Evolutionary conservation across 1,284 basidiomycete species (phyloP).

Genomic region (Mrakiaceae sp.): DNA sequence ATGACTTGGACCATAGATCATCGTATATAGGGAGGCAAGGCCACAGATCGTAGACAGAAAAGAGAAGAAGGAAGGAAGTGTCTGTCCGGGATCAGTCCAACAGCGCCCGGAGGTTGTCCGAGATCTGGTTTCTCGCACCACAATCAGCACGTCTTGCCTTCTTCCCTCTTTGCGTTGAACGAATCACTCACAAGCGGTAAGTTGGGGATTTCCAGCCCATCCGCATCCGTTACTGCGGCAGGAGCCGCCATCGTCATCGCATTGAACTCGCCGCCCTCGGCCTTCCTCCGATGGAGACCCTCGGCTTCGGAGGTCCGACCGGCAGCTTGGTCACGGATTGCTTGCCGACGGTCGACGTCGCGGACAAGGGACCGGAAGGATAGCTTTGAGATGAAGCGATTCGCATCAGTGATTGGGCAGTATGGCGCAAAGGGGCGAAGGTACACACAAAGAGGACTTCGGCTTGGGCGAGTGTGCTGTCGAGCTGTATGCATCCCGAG

Average conservation of each 20-base stretch:
- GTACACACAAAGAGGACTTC: constrained; percentile 63
- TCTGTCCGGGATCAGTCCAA: not conserved
- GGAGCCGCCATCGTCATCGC: constrained; percentile 14
- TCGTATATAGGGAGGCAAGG: too few relatives aligned
- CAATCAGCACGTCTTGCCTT: too few relatives aligned
- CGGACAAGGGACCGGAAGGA: constrained; percentile 47
- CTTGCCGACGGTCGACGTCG: constrained; percentile 63
- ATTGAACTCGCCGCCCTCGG: not conserved
- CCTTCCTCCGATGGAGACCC: not conserved
- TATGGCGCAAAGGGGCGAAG: not conserved
- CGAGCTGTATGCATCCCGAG: constrained; percentile 73
- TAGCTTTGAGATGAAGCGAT: constrained; percentile 60
- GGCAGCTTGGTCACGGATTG: not conserved
- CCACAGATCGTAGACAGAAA: too few relatives aligned
- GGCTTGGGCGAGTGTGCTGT: constrained; percentile 80
- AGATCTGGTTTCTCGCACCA: not conserved
- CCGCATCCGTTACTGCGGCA: not conserved
- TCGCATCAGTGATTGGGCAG: too few relatives aligned
- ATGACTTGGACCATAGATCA: too few relatives aligned
- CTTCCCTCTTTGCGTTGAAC: too few relatives aligned
- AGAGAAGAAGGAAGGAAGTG: too few relatives aligned
- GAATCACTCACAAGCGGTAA: not conserved
- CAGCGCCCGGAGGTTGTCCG: constrained; percentile 10
- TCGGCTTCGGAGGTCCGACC: not conserved
- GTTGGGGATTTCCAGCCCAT: constrained; percentile 5